Evolutionary conservation across 768 basidiomycete genomes (phyloP), one percentile per base, ranked within the genome.

Genomic region (Leccinum variicolor): DNA sequence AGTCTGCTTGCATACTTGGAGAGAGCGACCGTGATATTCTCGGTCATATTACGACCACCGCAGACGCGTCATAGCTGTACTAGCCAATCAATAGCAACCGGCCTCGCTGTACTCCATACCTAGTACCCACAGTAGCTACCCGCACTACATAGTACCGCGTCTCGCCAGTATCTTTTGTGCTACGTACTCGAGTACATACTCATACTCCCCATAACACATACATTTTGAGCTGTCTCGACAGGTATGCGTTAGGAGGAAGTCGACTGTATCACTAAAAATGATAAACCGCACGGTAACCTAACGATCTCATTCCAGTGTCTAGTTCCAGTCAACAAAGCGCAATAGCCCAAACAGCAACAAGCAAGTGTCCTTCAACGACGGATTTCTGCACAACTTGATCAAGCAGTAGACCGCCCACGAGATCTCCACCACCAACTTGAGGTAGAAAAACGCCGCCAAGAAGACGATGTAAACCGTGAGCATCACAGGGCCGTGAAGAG

Each of bases 311-410:
- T 50, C 17, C 15, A 1, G 34, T 28, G 3, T 64, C 58, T 69
- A 70, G 62, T 61, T 71, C 69, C 69, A 71, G n/a, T 70, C 69
- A 11, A 70, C 51, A 43, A 70, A 58, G 26, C 69, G 69, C 43
- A 71, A 41, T 33, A 70, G 34, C 15, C 69, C 67, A 14, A 67
- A 23, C 36, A 69, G 53, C 47, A 64, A 58, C 17, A 47, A 49
- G 36, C 58, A 58, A 6, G 61, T 61, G 28, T 70, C 69, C 63
- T 64, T 64, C 6, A 71, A 28, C 1, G 69, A 62, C 25, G 69
- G 69, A 25, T 61, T 69, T 56, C 62, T 69, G 61, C 64, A 69
- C 54, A 71, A 46, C 64, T 61, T 57, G 36, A 64, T 31, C 60
- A 71, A 28, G 52, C 65, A 71, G 50, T 69, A 69, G 28, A 23